Percentiles rank a stretch among this genome's conserved stretches.
Evolutionary conservation across 164 flowering plant species (phyloP).

Genomic region (Vitis rotundifolia): DNA sequence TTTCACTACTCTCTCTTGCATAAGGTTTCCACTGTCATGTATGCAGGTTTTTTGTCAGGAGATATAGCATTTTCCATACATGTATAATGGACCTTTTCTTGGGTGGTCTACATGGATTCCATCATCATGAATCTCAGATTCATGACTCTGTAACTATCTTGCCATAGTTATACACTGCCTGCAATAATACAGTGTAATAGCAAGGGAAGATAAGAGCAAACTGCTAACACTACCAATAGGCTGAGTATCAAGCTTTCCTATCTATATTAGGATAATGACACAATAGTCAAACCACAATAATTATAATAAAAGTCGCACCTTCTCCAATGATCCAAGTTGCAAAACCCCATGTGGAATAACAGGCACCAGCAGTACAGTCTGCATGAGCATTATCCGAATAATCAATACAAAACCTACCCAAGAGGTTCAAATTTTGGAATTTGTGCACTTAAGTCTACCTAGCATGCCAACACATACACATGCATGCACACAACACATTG

Average conservation of each 20-base stretch:
- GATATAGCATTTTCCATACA: too few relatives aligned
- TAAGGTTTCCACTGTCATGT: too few relatives aligned
- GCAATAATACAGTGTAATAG: neutral
- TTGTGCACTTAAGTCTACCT: neutral
- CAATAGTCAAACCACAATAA: neutral
- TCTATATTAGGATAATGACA: neutral
- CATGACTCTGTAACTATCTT: neutral
- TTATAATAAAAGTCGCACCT: slow-evolving; percentile 42
- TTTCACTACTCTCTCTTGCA: too few relatives aligned
- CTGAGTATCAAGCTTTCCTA: neutral
- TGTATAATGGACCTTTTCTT: too few relatives aligned
- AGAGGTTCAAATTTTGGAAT: neutral
- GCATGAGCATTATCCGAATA: slow-evolving; percentile 27
- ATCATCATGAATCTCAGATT: neutral
- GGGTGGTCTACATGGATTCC: too few relatives aligned
- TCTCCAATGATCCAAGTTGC: slow-evolving; percentile 80
- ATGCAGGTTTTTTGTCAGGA: too few relatives aligned
- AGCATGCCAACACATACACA: neutral
- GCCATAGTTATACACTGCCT: neutral
- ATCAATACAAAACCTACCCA: neutral
- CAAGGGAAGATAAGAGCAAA: neutral
- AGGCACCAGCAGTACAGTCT: slow-evolving; percentile 86
- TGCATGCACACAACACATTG: neutral
- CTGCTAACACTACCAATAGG: neutral
- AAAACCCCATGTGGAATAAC: slow-evolving; percentile 78